Conservation (phyloP, 2,329 filamentous ascomycete species). For the Aspergillus spinulosporus region DNA sequence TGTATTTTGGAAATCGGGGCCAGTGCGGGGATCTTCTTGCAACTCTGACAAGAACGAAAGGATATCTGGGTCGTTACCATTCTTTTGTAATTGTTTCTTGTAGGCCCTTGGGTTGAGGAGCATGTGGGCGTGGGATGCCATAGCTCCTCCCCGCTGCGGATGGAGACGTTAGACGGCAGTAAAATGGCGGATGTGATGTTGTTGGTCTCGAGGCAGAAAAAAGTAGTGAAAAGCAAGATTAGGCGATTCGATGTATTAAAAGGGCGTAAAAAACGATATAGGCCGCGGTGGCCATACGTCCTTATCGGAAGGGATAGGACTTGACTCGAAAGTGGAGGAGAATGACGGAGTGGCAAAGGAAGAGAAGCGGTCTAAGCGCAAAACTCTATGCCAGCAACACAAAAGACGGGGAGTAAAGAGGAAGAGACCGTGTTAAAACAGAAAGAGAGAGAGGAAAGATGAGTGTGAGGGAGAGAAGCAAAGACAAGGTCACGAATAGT, state of each 20-base stretch:
- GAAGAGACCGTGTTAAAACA: not conserved
- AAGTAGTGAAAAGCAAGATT: not conserved
- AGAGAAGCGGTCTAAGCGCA: slow-evolving; percentile 1
- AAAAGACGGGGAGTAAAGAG: not conserved
- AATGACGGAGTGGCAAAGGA: slow-evolving; percentile 5
- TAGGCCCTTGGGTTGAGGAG: slow-evolving; percentile 47
- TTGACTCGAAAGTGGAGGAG: slow-evolving; percentile 5
- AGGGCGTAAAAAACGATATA: slow-evolving; percentile 1
- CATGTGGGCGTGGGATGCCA: slow-evolving; percentile 45
- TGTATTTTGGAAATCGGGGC: slow-evolving; percentile 13
- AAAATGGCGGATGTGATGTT: not conserved
- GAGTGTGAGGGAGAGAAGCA: not conserved
- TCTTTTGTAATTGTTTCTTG: slow-evolving; percentile 35
- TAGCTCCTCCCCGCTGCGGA: slow-evolving; percentile 21
- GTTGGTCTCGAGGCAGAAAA: not conserved
- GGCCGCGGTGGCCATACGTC: slow-evolving; percentile 6
- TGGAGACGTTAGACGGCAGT: slow-evolving; percentile 17
- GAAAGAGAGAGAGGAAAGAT: not conserved
- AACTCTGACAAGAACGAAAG: slow-evolving; percentile 13
- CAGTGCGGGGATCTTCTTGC: slow-evolving; percentile 12
- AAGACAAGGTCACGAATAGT: slow-evolving; percentile 3
- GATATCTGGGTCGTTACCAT: slow-evolving; percentile 32
- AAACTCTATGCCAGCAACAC: slow-evolving; percentile 1
- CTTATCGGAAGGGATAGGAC: slow-evolving; percentile 17
- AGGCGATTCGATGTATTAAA: slow-evolving; percentile 2